A percentile compares a stretch with the other conserved stretches of the same genome.
Conservation (phyloP, 1,284 basidiomycete genomes). For the Ustilago cynodontis region DNA sequence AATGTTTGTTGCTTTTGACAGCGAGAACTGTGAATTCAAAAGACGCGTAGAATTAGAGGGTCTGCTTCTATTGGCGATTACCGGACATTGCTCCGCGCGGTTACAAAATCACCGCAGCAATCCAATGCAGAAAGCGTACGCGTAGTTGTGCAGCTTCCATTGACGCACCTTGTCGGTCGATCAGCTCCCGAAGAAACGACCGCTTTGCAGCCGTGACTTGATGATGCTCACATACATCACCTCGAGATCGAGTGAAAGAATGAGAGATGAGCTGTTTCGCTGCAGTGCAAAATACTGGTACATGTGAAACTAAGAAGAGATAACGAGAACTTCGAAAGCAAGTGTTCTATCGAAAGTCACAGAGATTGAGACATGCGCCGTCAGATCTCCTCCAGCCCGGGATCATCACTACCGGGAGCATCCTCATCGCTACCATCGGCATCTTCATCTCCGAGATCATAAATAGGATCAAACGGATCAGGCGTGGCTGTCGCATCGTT, state of each 20-base stretch:
- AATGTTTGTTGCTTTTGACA: slow-evolving; percentile 2
- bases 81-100: too few relatives aligned
- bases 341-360: too few relatives aligned
- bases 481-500: slow-evolving; percentile 17
- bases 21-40: background rate
- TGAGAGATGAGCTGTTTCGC: background rate
- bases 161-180: background rate
- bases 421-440: slow-evolving; percentile 54
- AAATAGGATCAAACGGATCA: slow-evolving; percentile 11
- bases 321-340: background rate
- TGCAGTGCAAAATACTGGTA: background rate
- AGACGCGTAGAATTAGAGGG: background rate
- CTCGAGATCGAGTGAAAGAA: too few relatives aligned
- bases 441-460: slow-evolving; percentile 36
- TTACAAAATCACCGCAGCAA: slow-evolving; percentile 13
- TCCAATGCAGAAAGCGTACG: background rate
- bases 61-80: background rate
- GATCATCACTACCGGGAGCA: slow-evolving; percentile 50
- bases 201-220: too few relatives aligned
- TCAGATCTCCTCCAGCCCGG: slow-evolving; percentile 36
- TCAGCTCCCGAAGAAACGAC: slow-evolving; percentile 8
- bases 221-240: background rate
- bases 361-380: background rate
- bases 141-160: slow-evolving; percentile 1
- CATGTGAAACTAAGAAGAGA: background rate